These are phyloP conservation scores for Candida mattraensis DNA, from an alignment of 805 yeast species.

Conservation along the genomic window DNA sequence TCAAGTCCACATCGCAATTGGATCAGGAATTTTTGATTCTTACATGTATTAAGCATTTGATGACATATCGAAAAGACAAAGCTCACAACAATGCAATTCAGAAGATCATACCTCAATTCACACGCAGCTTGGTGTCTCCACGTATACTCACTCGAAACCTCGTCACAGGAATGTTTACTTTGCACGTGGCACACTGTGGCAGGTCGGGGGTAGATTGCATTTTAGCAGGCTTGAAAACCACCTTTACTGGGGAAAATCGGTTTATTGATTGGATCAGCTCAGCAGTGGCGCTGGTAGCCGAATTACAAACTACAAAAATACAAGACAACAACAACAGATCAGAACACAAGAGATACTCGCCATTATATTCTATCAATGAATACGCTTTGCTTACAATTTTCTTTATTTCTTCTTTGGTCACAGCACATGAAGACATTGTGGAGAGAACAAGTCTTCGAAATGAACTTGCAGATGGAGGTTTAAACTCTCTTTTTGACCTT, in stretches of 20 bases:
- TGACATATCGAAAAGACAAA: slow-evolving; percentile 65
- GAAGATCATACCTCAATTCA: no score
- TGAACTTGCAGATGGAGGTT: slow-evolving; percentile 56
- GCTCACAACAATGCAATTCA: no score
- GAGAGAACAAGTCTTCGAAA: slow-evolving; percentile 60
- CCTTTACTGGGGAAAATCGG: slow-evolving; percentile 5
- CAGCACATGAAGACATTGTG: slow-evolving; percentile 33
- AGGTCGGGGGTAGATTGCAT: no score
- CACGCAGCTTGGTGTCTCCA: slow-evolving; percentile 73
- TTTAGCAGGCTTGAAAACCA: slow-evolving; percentile 3
- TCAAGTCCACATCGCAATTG: slow-evolving; percentile 46
- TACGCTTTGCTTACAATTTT: slow-evolving; percentile 71
- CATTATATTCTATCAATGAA: slow-evolving; percentile 40
- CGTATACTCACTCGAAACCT: slow-evolving; percentile 72
- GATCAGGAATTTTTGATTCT: slow-evolving; percentile 77
- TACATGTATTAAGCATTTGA: slow-evolving; percentile 71
- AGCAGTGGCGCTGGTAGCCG: slow-evolving; percentile 17
- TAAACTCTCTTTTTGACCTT: slow-evolving; percentile 49
- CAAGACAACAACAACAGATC: slow-evolving; percentile 8
- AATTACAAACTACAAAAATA: no score
- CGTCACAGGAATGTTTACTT: slow-evolving; percentile 74
- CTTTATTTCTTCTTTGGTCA: slow-evolving; percentile 63
- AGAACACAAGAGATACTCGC: slow-evolving; percentile 14
- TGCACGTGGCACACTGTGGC: slow-evolving; percentile 39
- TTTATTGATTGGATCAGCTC: slow-evolving; percentile 20